A percentile compares a stretch with the other conserved stretches of the same genome.
phyloP scores from a whole-genome alignment of 192 early-diverging fungal species.

The Umbelopsis ramanniana region DNA sequence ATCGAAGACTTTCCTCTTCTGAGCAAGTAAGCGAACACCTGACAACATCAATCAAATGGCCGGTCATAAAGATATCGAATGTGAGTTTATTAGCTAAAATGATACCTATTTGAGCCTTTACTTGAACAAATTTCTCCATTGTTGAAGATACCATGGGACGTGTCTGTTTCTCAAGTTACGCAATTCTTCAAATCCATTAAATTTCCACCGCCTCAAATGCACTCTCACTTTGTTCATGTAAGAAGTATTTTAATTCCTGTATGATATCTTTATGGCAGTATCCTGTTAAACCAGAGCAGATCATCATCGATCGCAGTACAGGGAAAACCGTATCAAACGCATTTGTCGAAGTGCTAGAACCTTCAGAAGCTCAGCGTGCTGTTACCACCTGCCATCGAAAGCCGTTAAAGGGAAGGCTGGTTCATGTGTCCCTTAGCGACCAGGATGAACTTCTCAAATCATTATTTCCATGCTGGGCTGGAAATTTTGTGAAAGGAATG shows the following conservation, averaged over 20 bases:
- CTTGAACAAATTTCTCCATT: neutral
- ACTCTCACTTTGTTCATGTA: conserved; percentile 17
- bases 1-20: neutral
- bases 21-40: neutral
- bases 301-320: neutral
- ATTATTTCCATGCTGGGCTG: conserved; percentile 55
- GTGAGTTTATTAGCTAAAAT: neutral
- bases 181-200: neutral
- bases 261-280: neutral
- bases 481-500: conserved; percentile 45
- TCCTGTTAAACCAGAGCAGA: neutral
- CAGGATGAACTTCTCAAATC: conserved; percentile 56
- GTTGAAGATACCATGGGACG: conserved; percentile 9
- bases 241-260: neutral
- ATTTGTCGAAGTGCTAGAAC: neutral
- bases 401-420: conserved; percentile 59
- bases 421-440: conserved; percentile 44
- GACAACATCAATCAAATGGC: neutral
- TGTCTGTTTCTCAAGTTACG: conserved; percentile 6
- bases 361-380: conserved; percentile 51
- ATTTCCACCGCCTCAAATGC: neutral
- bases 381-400: conserved; percentile 50
- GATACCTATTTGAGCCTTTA: neutral
- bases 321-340: conserved; percentile 11
- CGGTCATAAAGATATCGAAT: conserved; percentile 1